These are phyloP conservation scores for Flaveria floridana DNA, from an alignment of 140 eudicot genomes.

Conservation along the genomic window DNA sequence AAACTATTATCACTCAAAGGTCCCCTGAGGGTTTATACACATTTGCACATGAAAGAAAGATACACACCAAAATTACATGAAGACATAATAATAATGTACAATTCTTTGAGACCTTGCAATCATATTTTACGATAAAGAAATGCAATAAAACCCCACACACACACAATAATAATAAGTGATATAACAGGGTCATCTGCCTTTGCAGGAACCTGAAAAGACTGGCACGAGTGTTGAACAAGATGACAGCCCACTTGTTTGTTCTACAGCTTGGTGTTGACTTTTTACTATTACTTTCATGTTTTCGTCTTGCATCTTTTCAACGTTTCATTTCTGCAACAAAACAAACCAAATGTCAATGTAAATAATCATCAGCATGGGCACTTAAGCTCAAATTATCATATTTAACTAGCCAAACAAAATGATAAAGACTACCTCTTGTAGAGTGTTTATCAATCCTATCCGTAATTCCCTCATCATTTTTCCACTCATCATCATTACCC, in stretches of 20 bases:
- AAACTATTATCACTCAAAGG: slow-evolving; percentile 28
- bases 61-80: slow-evolving; percentile 33
- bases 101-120: slow-evolving; percentile 13
- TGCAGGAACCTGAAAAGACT: slow-evolving; percentile 26
- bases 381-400: background rate
- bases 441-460: slow-evolving; percentile 54
- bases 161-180: slow-evolving; percentile 9
- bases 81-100: slow-evolving; percentile 29
- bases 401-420: background rate
- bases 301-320: slow-evolving; percentile 45
- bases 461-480: slow-evolving; percentile 47
- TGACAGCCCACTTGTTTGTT: slow-evolving; percentile 12
- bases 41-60: slow-evolving; percentile 36
- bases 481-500: slow-evolving; percentile 56
- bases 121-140: slow-evolving; percentile 7
- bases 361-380: slow-evolving; percentile 7
- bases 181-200: slow-evolving; percentile 29
- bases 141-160: slow-evolving; percentile 7
- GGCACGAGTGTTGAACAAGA: slow-evolving; percentile 16
- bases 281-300: slow-evolving; percentile 19
- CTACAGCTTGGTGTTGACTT: slow-evolving; percentile 10
- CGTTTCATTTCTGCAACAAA: slow-evolving; percentile 50
- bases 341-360: background rate
- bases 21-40: slow-evolving; percentile 34
- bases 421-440: slow-evolving; percentile 51